Evolutionary conservation across 768 basidiomycete species (phyloP).

Genomic region (Lepiota brunneoincarnata): DNA sequence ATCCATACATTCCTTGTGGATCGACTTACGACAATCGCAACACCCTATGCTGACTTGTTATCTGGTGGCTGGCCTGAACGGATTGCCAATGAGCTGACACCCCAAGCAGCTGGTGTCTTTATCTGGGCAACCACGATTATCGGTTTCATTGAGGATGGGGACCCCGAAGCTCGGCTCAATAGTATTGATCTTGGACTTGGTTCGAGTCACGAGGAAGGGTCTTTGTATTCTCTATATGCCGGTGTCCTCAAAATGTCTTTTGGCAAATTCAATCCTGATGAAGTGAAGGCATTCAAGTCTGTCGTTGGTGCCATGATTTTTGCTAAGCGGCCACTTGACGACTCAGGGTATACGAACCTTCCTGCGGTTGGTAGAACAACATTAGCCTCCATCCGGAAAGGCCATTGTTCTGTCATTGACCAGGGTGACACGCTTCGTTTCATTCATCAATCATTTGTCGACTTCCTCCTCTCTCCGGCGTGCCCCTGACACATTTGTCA

Average conservation of each 20-base stretch:
- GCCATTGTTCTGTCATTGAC: slow-evolving; percentile 20
- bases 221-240: slow-evolving; percentile 15
- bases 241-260: slow-evolving; percentile 20
- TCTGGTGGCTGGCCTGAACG: slow-evolving; percentile 18
- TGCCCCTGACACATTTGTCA: slow-evolving; percentile 14
- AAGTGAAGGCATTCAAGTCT: slow-evolving; percentile 14
- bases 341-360: slow-evolving; percentile 8
- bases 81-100: slow-evolving; percentile 18
- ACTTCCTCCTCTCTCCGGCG: slow-evolving; percentile 12
- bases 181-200: slow-evolving; percentile 12
- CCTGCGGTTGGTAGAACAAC: slow-evolving; percentile 12
- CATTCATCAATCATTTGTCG: slow-evolving; percentile 27
- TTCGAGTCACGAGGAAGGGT: slow-evolving; percentile 12
- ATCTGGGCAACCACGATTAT: slow-evolving; percentile 25
- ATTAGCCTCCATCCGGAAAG: slow-evolving; percentile 18
- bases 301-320: slow-evolving; percentile 20
- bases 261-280: background rate
- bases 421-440: slow-evolving; percentile 17
- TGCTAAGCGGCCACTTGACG: slow-evolving; percentile 20
- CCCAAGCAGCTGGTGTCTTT: slow-evolving; percentile 27
- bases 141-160: slow-evolving; percentile 16
- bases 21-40: slow-evolving; percentile 15
- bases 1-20: slow-evolving; percentile 20
- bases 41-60: slow-evolving; percentile 15
- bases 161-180: slow-evolving; percentile 13